These are phyloP conservation scores for Amanita polypyramis DNA, from an alignment of 768 basidiomycete genomes.

Conservation along the genomic window DNA sequence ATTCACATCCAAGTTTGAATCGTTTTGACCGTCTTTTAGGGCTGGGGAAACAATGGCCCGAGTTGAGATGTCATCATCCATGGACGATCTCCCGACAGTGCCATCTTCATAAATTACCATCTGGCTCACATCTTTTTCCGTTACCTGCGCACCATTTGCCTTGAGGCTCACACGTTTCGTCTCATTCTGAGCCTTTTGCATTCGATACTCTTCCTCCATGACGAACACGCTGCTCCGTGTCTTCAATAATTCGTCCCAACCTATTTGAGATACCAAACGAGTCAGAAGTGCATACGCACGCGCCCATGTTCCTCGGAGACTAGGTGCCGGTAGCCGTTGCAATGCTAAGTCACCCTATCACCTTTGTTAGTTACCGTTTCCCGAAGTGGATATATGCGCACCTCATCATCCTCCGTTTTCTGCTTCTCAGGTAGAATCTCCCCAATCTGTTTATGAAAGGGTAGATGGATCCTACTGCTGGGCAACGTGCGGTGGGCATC, in stretches of 20 bases:
- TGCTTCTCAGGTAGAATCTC: constrained; percentile 84
- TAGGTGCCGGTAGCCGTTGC: constrained; percentile 89
- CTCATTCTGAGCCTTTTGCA: constrained; percentile 83
- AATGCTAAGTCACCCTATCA: constrained; percentile 82
- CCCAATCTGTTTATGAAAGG: constrained; percentile 74
- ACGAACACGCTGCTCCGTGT: constrained; percentile 93
- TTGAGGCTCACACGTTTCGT: constrained; percentile 27
- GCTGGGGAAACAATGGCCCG: constrained; percentile 43
- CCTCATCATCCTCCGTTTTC: constrained; percentile 80
- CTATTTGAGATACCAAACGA: constrained; percentile 85
- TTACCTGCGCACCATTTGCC: constrained; percentile 13
- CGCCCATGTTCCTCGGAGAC: constrained; percentile 91
- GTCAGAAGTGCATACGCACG: constrained; percentile 88
- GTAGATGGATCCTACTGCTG: constrained; percentile 74
- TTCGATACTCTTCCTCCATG: constrained; percentile 99
- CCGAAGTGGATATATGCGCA: constrained; percentile 17
- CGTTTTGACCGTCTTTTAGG: constrained; percentile 20
- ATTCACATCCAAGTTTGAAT: constrained; percentile 14
- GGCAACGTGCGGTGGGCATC: constrained; percentile 83
- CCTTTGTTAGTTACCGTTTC: background rate
- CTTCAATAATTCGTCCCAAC: constrained; percentile 97
- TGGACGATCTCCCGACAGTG: constrained; percentile 22
- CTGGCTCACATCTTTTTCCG: constrained; percentile 21
- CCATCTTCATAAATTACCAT: constrained; percentile 60
- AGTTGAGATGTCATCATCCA: constrained; percentile 65